Conservation (phyloP, 768 basidiomycete species). For the Cystobasidium onofrii region DNA sequence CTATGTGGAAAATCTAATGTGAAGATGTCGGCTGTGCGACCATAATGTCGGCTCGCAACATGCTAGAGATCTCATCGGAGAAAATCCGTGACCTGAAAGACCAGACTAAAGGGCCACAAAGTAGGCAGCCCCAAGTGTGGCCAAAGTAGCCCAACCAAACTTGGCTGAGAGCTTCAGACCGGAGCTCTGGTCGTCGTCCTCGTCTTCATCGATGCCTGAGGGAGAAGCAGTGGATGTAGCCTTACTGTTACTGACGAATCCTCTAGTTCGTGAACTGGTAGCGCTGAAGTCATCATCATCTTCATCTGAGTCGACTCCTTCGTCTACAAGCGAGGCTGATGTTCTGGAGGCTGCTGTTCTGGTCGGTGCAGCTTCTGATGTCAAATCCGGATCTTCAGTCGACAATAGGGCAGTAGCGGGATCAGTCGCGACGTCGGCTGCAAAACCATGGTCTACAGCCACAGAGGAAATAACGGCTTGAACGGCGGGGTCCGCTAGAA, state of each 20-base stretch:
- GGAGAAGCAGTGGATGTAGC: not conserved
- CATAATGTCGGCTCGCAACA: too few relatives aligned
- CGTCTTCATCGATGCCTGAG: not conserved
- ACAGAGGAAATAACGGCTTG: not conserved
- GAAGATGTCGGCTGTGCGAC: too few relatives aligned
- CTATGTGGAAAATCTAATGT: too few relatives aligned
- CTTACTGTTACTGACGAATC: not conserved
- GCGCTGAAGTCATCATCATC: not conserved
- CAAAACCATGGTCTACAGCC: not conserved
- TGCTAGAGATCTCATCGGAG: too few relatives aligned
- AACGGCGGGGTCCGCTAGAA: not conserved
- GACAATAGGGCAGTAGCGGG: not conserved
- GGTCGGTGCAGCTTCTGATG: not conserved
- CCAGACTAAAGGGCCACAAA: not conserved
- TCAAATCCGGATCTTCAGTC: not conserved
- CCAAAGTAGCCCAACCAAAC: not conserved
- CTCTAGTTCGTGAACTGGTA: not conserved
- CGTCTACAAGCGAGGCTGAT: too few relatives aligned
- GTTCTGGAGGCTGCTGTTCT: not conserved
- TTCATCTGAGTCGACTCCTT: too few relatives aligned
- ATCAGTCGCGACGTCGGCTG: not conserved
- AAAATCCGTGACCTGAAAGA: not conserved
- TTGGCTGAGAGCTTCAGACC: conserved; percentile 1
- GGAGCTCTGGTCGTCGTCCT: not conserved
- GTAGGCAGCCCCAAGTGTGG: not conserved